Evolutionary conservation across 164 flowering plant genomes (phyloP), one percentile per base, ranked within the genome.

Genomic region (Dillenia suffruticosa): DNA sequence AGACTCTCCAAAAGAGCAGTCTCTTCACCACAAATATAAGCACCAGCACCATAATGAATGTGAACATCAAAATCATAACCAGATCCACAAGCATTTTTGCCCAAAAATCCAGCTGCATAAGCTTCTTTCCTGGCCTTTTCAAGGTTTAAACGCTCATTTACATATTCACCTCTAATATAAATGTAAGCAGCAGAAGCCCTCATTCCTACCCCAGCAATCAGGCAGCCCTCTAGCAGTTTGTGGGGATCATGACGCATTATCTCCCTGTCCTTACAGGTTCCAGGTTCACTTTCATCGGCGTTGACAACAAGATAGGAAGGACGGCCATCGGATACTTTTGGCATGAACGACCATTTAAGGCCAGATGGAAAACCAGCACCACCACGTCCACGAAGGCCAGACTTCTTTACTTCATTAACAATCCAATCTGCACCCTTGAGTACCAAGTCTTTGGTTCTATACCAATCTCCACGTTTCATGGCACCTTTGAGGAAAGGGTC

Each of bases 261-360:
- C 73, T 90, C 97, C 57, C 96, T 82, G 74, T 94, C 98, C 63
- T 94, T 94, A 53, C 97, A 94, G 1, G 98, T 90, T 46, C 98
- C 97, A 46, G 97, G 98, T 69, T 93, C 98, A 87, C 97, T 94
- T 76, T 94, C 98, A 79, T 94, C 98, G 60, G 98, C 98, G 78
- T 94, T 94, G 17, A 90, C 97, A 66, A 94, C 97, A 71, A 94
- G 91, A 67, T 90, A 94, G 14, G 96, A 89, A 63, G 97, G 97
- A 54, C 97, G 96, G n/a, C 96, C 96, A 70, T 89, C 96, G 55
- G 98, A 86, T 63, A 78, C 84, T 73, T 94, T 94, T 10, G 98
- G 97, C 98, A 94, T 94, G 69, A 94, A 94, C 16, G 96, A 90
- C 98, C 97, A 94, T 54, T 94, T 94, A 12, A 94, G 92, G 54